Conservation (phyloP, 495 filamentous ascomycete genomes). For the Podospora conica region DNA sequence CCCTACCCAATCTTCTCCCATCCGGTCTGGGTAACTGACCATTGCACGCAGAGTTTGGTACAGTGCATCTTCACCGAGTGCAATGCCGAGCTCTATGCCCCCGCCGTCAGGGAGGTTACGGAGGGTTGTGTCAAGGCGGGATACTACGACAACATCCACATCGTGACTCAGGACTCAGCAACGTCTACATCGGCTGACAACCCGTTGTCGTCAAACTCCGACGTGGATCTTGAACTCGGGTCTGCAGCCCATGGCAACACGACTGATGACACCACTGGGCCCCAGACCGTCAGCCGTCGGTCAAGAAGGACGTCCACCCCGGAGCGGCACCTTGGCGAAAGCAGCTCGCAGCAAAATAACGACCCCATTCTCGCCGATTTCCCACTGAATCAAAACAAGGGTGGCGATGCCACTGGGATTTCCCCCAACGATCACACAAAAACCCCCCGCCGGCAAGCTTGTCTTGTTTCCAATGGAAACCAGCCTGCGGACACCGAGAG, state of each 20-base stretch:
- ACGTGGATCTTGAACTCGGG: background rate
- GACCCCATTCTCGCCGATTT: background rate
- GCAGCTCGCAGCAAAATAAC: background rate
- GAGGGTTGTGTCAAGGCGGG: slow-evolving; percentile 32
- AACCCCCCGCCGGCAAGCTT: too few relatives aligned
- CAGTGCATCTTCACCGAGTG: slow-evolving; percentile 22
- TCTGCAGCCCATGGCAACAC: background rate
- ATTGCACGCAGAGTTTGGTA: slow-evolving; percentile 14
- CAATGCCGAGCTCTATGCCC: slow-evolving; percentile 19
- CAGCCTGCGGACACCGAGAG: too few relatives aligned
- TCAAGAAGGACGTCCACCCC: background rate
- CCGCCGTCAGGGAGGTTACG: slow-evolving; percentile 14
- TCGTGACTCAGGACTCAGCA: too few relatives aligned
- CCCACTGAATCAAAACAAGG: background rate
- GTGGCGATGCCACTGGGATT: background rate
- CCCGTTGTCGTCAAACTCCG: background rate
- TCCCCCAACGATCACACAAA: too few relatives aligned
- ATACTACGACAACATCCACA: too few relatives aligned
- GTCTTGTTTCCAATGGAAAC: too few relatives aligned
- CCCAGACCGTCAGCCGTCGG: background rate
- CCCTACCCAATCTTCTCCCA: background rate
- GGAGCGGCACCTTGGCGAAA: background rate
- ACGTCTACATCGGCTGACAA: background rate
- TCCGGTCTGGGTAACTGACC: background rate
- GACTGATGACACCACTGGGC: too few relatives aligned